phyloP scores from a whole-genome alignment of 176 grass and related monocot genomes.

The Triticum urartu region DNA sequence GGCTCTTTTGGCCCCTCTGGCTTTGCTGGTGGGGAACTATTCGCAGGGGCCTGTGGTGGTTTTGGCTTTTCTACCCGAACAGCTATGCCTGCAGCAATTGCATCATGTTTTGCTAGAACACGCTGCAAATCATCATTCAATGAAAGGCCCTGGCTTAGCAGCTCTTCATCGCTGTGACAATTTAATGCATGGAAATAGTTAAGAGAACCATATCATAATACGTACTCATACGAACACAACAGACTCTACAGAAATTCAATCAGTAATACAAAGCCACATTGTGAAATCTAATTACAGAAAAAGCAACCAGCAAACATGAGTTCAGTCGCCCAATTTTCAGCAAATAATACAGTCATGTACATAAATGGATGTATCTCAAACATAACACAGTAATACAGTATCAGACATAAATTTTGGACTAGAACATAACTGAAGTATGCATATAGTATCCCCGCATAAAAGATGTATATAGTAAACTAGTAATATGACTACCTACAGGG shows the following conservation, averaged over 20 bases:
- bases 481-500: not conserved
- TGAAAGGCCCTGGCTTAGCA: conserved; percentile 78
- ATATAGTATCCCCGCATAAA: not conserved
- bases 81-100: conserved; percentile 77
- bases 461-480: no score
- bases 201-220: conserved; percentile 22
- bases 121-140: conserved; percentile 96
- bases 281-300: not conserved
- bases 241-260: not conserved
- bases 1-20: conserved; percentile 32
- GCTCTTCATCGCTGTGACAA: conserved; percentile 70
- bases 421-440: not conserved
- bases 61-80: conserved; percentile 63
- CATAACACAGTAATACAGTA: not conserved
- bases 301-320: not conserved
- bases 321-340: not conserved
- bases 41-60: conserved; percentile 25
- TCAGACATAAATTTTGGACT: not conserved
- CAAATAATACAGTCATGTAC: not conserved
- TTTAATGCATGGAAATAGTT: conserved; percentile 37
- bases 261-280: not conserved
- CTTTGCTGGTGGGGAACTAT: conserved; percentile 38
- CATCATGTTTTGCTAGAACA: conserved; percentile 85
- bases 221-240: conserved; percentile 7
- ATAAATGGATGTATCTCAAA: not conserved